Evolutionary conservation across 2,329 filamentous ascomycete genomes (phyloP), one percentile per base, ranked within the genome.

Genomic region (Pochonia chlamydosporia): DNA sequence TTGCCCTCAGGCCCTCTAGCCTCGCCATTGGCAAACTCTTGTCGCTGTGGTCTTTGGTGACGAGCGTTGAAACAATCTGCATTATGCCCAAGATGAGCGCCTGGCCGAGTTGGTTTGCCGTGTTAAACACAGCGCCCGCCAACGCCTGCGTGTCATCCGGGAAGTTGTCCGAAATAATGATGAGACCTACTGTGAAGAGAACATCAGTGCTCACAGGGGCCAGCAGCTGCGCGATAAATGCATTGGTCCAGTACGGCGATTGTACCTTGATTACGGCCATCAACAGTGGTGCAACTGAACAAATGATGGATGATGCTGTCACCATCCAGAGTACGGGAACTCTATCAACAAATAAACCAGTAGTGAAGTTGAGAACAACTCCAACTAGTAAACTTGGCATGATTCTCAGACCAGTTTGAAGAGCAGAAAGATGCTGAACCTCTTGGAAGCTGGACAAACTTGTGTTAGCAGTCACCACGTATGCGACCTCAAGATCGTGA

Each of bases 91-190:
- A 49, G 1, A 73, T 74, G 16, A 79, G 59, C 0, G 70, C 68
- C n/a, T 62, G 72, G 0, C 79, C 79, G 46, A 83, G 74, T 51
- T 83, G 78, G 0, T 70, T 63, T 1, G 75, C 66, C 0, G 78
- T 81, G 50, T 80, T 82, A 59, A 83, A 84, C 0, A 84, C 79
- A 0, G 76, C 79, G 0, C 80, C 81, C 0, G 78, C 79, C 0
- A 84, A 63, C 0, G 75, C 76, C 48, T 84, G 79, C 1, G 70
- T 80, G 8, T 77, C 63, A n/a, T 71, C 65, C 0, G 77, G 74
- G 50, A 82, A 83, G 3, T 68, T 70, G 13, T 77, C 72, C 0
- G 72, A 70, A 7, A 82, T 71, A 3, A 82, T 62, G 18, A 83
- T 68, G 20, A 76, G 64, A 1, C 72, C 75, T 3, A 83, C 71